phyloP scores from a whole-genome alignment of 495 filamentous ascomycete genomes.

The Hypoxylon fragiforme region DNA sequence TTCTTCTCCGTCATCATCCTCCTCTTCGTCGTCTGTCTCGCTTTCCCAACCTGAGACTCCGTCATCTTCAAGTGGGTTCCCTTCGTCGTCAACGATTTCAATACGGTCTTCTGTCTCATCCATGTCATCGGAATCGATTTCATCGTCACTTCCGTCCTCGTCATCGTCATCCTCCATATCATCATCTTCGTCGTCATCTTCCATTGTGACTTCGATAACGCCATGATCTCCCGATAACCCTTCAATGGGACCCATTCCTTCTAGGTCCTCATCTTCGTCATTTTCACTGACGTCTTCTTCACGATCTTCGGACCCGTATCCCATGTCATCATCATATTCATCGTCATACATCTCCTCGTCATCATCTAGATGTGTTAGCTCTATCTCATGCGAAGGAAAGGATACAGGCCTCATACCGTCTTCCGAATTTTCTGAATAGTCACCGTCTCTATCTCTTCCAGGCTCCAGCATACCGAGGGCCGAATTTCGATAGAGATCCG shows the following conservation, averaged over 20 bases:
- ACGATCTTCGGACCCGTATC: constrained; percentile 76
- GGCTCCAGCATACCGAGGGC: constrained; percentile 94
- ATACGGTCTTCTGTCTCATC: constrained; percentile 57
- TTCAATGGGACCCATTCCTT: constrained; percentile 83
- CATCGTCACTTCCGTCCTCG: constrained; percentile 57
- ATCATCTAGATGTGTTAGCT: constrained; percentile 47
- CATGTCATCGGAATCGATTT: constrained; percentile 52
- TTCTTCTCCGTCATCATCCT: constrained; percentile 53
- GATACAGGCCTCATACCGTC: constrained; percentile 52
- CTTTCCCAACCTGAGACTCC: constrained; percentile 56
- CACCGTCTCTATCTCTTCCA: constrained; percentile 65
- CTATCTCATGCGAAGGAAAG: background rate
- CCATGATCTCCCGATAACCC: constrained; percentile 77
- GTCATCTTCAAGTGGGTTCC: constrained; percentile 56
- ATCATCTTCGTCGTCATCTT: constrained; percentile 73
- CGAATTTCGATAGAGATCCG: constrained; percentile 95
- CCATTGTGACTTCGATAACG: constrained; percentile 82
- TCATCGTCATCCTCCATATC: constrained; percentile 63
- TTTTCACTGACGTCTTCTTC: constrained; percentile 86
- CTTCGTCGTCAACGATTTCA: constrained; percentile 61
- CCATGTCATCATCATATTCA: constrained; percentile 84
- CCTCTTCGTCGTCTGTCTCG: constrained; percentile 60
- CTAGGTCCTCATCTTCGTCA: constrained; percentile 76
- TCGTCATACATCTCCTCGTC: constrained; percentile 86
- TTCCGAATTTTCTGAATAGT: constrained; percentile 68